Conservation (phyloP, 2,329 filamentous ascomycete genomes). For the Penicillium paneum region DNA sequence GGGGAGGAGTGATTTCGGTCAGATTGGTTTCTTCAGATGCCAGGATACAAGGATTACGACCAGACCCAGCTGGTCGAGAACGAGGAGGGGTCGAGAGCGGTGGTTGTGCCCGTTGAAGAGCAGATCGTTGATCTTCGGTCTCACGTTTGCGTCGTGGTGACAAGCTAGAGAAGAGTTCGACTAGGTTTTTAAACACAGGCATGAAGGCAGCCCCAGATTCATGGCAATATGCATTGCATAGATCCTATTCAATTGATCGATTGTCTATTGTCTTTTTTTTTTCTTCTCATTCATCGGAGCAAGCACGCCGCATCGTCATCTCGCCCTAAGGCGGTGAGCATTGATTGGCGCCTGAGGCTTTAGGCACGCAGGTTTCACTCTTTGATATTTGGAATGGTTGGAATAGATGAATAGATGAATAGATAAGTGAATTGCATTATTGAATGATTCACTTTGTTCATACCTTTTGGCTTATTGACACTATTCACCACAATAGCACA, state of each 20-base stretch:
- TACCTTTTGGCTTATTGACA: not conserved
- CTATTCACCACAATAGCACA: not conserved
- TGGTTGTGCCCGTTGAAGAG: not conserved
- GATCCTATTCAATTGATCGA: conserved; percentile 4
- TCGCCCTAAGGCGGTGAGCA: conserved; percentile 7
- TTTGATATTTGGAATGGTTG: not conserved
- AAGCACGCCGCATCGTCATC: conserved; percentile 9
- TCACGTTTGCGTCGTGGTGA: conserved; percentile 19
- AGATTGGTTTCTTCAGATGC: not conserved
- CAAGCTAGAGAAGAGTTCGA: conserved; percentile 15
- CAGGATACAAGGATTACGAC: not conserved
- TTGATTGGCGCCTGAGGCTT: not conserved
- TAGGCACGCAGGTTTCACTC: not conserved
- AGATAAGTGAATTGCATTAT: not conserved
- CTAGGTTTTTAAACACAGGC: conserved; percentile 17
- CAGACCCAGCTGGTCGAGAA: not conserved
- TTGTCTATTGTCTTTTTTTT: not conserved
- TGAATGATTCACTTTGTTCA: not conserved
- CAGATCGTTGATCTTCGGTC: conserved; percentile 15
- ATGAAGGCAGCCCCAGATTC: conserved; percentile 11
- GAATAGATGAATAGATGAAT: not conserved
- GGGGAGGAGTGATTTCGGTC: not conserved
- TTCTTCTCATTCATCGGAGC: not conserved
- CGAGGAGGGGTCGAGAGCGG: conserved; percentile 9
- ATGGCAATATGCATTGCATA: conserved; percentile 7